These are phyloP conservation scores for Naegleria fowleri DNA, from an alignment of 208 protist genomes.

Conservation along the genomic window DNA sequence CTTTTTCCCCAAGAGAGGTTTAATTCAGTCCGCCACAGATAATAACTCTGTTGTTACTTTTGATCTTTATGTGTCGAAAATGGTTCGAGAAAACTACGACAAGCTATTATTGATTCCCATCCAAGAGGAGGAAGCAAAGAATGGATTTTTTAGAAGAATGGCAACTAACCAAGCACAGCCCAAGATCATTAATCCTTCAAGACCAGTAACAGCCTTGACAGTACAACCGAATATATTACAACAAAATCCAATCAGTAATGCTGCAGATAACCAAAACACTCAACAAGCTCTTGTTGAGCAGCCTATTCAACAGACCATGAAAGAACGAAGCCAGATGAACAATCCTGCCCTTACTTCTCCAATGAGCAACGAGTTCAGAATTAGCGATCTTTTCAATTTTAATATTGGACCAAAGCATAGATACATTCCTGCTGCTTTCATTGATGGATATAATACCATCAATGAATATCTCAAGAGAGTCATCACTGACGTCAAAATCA, in stretches of 20 bases:
- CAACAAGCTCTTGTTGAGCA: background rate
- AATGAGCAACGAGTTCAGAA: background rate
- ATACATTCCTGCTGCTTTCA: background rate
- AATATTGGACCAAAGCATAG: background rate
- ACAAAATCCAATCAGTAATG: background rate
- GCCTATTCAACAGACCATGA: background rate
- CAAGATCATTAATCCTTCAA: background rate
- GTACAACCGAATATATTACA: background rate
- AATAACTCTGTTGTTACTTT: background rate
- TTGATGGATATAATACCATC: background rate
- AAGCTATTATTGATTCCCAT: background rate
- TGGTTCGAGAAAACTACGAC: background rate
- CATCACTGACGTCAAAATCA: background rate
- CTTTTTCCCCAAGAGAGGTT: background rate
- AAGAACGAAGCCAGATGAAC: background rate
- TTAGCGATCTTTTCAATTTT: background rate
- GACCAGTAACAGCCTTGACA: background rate
- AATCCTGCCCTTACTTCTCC: background rate
- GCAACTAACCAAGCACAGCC: background rate
- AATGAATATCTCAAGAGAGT: conserved; percentile 19
- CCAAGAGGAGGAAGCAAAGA: background rate
- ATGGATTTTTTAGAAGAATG: background rate
- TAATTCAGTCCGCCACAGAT: background rate
- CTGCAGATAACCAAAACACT: background rate
- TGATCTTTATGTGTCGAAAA: background rate